Evolutionary conservation across 1,284 basidiomycete species (phyloP).

Genomic region (Golubevia pallescens): DNA sequence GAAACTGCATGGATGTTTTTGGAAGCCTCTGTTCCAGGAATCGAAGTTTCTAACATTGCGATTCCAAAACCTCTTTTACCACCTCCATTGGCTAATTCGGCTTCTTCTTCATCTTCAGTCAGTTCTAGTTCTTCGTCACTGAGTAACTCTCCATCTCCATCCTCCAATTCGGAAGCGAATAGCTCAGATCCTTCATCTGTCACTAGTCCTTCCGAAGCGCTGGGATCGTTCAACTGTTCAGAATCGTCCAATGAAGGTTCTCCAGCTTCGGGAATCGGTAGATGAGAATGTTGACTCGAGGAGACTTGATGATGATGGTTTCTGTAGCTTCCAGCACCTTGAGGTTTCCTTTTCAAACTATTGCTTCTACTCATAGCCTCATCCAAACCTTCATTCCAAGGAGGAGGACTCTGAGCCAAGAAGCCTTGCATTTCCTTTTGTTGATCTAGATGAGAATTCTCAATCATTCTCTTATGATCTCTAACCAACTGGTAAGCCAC

Average conservation of each 20-base stretch:
- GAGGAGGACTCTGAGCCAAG: conserved; percentile 67
- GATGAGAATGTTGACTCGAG: not conserved
- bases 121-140: not conserved
- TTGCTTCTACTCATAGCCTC: conserved; percentile 20
- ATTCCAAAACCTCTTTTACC: conserved; percentile 4
- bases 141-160: not conserved
- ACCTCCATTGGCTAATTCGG: not conserved
- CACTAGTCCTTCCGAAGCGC: not conserved
- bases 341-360: conserved; percentile 8
- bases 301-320: not conserved
- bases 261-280: not conserved
- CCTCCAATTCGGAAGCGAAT: not conserved
- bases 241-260: not conserved
- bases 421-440: conserved; percentile 67
- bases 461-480: conserved; percentile 85
- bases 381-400: conserved; percentile 68
- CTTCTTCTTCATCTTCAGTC: not conserved
- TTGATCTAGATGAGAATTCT: conserved; percentile 68
- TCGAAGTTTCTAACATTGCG: conserved; percentile 8
- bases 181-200: not conserved
- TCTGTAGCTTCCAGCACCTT: not conserved
- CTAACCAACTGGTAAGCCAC: conserved; percentile 92
- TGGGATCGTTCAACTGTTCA: not conserved
- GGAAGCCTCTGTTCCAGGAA: not conserved
- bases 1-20: not conserved